Percentiles rank a stretch among this genome's conserved stretches.
Evolutionary conservation across 208 protist species (phyloP).

Genomic region (Acanthamoeba triangularis): DNA sequence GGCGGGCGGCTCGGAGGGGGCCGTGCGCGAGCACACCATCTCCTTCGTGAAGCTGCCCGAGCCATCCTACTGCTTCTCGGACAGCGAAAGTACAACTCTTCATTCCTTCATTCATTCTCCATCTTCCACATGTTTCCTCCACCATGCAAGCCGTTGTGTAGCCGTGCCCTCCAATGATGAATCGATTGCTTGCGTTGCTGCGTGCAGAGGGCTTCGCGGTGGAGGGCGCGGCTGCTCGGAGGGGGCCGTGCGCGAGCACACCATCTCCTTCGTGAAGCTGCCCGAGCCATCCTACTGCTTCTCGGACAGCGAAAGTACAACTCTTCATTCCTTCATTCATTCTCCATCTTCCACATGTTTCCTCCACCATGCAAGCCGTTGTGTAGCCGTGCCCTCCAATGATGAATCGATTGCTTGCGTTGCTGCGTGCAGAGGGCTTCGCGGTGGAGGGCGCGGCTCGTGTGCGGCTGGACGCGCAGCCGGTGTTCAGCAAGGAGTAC

Average conservation of each 20-base stretch:
- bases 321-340: neutral
- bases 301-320: constrained; percentile 32
- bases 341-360: neutral
- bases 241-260: constrained; percentile 1
- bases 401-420: neutral
- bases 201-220: constrained; percentile 16
- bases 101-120: neutral
- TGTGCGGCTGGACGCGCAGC: neutral
- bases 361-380: neutral
- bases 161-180: neutral
- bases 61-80: constrained; percentile 60
- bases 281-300: constrained; percentile 61
- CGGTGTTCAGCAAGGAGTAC: constrained; percentile 61
- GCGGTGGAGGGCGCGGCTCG: neutral
- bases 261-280: neutral
- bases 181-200: neutral
- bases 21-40: constrained; percentile 1
- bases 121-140: neutral
- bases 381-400: neutral
- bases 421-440: neutral
- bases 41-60: constrained; percentile 15
- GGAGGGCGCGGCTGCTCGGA: constrained; percentile 3
- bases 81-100: neutral
- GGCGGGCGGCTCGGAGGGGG: neutral
- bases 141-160: neutral